Percentiles rank a stretch among this genome's conserved stretches.
Conservation (phyloP, 495 filamentous ascomycete genomes). For the Xylaria intraflava region DNA sequence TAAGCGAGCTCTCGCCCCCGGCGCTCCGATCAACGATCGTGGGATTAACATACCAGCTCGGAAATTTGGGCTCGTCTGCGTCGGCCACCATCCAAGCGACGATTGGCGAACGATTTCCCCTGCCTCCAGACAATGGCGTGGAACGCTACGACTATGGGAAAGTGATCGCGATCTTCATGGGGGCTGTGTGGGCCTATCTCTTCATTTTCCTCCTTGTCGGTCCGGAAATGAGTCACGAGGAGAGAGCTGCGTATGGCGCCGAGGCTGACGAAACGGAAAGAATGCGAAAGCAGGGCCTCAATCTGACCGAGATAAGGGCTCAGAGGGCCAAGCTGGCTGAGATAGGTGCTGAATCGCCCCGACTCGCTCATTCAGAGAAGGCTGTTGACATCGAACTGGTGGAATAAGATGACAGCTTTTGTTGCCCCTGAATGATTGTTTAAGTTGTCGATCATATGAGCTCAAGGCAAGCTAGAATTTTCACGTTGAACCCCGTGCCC, state of each 20-base stretch:
- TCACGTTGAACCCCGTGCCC: no score
- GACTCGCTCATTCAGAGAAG: background rate
- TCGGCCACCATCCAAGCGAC: slow-evolving; percentile 73
- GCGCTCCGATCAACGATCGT: slow-evolving; percentile 71
- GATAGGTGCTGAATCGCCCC: background rate
- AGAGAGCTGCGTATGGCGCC: slow-evolving; percentile 2
- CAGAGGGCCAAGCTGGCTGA: background rate
- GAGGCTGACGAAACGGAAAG: slow-evolving; percentile 3
- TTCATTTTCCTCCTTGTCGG: slow-evolving; percentile 66
- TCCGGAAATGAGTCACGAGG: slow-evolving; percentile 47
- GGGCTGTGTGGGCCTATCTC: slow-evolving; percentile 69
- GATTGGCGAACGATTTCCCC: slow-evolving; percentile 69
- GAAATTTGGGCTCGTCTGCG: slow-evolving; percentile 70
- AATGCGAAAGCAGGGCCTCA: slow-evolving; percentile 12
- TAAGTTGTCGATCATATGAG: no score
- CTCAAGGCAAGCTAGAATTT: no score
- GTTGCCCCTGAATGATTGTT: background rate
- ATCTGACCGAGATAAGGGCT: slow-evolving; percentile 4
- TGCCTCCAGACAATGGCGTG: slow-evolving; percentile 44
- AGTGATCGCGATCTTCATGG: slow-evolving; percentile 88
- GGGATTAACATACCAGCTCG: slow-evolving; percentile 72
- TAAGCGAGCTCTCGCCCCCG: slow-evolving; percentile 75
- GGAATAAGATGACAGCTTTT: background rate
- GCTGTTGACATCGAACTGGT: background rate
- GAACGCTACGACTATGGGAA: slow-evolving; percentile 70